Percentiles rank a stretch among this genome's conserved stretches.
Evolutionary conservation across 495 filamentous ascomycete species (phyloP).

Genomic region (Hamigera avellanea): DNA sequence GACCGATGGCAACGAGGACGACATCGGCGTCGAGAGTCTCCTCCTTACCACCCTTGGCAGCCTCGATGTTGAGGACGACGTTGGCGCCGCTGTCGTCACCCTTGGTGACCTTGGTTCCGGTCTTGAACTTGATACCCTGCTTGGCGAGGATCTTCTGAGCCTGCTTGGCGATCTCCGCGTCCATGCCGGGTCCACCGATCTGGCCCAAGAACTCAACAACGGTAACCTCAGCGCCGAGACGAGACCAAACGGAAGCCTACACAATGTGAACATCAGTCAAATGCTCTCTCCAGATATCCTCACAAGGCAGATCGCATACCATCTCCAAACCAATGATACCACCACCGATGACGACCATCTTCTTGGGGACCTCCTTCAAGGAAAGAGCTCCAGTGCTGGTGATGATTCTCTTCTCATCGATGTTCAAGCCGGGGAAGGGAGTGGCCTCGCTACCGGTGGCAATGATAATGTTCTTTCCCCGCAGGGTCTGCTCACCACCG

Average conservation of each 20-base stretch:
- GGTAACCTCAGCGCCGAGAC: constrained; percentile 86
- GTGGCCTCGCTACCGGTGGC: constrained; percentile 90
- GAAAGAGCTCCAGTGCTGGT: constrained; percentile 92
- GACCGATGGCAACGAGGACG: constrained; percentile 92
- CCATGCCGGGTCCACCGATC: constrained; percentile 98
- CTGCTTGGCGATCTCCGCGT: constrained; percentile 82
- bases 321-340: constrained; percentile 99
- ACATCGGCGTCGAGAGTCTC: constrained; percentile 91
- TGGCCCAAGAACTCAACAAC: constrained; percentile 93
- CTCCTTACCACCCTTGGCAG: constrained; percentile 91
- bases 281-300: no score
- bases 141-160: constrained; percentile 88
- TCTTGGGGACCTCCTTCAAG: constrained; percentile 83
- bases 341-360: constrained; percentile 95
- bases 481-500: constrained; percentile 74
- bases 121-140: constrained; percentile 98
- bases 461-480: constrained; percentile 94
- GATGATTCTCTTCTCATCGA: constrained; percentile 95
- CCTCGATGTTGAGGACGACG: constrained; percentile 73
- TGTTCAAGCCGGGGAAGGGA: constrained; percentile 88
- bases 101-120: constrained; percentile 82
- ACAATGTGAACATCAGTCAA: no score
- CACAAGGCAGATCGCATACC: constrained; percentile 35
- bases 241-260: constrained; percentile 88
- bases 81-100: constrained; percentile 69